Conservation (phyloP, 495 filamentous ascomycete species). For the Acidomyces sp. region DNA sequence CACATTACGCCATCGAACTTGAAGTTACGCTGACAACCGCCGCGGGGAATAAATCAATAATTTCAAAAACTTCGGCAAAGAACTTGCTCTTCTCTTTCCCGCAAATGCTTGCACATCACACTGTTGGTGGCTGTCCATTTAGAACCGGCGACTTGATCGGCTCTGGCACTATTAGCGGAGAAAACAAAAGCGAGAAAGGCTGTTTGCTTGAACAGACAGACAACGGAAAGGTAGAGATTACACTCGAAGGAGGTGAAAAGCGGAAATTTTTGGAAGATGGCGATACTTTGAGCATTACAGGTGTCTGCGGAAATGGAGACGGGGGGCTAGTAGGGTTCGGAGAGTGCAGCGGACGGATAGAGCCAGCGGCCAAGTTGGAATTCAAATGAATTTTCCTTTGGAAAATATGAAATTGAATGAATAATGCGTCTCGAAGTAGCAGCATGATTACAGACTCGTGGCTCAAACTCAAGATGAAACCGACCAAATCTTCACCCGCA, state of each 20-base stretch:
- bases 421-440: no score
- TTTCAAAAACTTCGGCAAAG: slow-evolving; percentile 49
- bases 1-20: slow-evolving; percentile 61
- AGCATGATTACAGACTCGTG: no score
- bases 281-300: slow-evolving; percentile 60
- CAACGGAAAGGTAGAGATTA: slow-evolving; percentile 52
- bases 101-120: slow-evolving; percentile 91
- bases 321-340: slow-evolving; percentile 34
- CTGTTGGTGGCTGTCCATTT: slow-evolving; percentile 72
- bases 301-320: slow-evolving; percentile 43
- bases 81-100: slow-evolving; percentile 84
- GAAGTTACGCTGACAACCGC: slow-evolving; percentile 55
- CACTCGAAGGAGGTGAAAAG: slow-evolving; percentile 55
- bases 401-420: no score
- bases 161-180: slow-evolving; percentile 80
- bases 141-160: slow-evolving; percentile 73
- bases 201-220: slow-evolving; percentile 72
- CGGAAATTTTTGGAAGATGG: slow-evolving; percentile 75
- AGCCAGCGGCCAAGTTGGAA: slow-evolving; percentile 22
- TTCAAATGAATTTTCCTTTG: no score
- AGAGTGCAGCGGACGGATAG: slow-evolving; percentile 29
- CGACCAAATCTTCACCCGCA: no score
- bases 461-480: no score
- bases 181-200: slow-evolving; percentile 45
- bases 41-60: slow-evolving; percentile 48